Evolutionary conservation across 192 early-diverging fungal genomes (phyloP), one percentile per base, ranked within the genome.

Genomic region (Podochytrium sp.): DNA sequence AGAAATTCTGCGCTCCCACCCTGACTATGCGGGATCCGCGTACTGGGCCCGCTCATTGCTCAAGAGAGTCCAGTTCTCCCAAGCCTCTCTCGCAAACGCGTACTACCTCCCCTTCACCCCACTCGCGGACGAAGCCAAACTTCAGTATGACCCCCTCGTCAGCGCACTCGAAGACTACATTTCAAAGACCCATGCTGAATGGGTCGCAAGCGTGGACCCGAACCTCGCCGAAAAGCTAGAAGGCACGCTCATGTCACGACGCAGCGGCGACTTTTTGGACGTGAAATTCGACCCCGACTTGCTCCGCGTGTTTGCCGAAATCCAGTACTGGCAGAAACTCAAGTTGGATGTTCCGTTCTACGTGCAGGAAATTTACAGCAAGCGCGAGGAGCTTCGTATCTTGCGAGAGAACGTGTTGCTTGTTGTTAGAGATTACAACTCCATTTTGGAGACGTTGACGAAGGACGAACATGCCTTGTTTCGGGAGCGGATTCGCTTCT

Each of bases 401-500:
- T 59, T 90, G 16, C 71, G 88, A 20, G 88, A 90, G 58, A 89
- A 89, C 62, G 85, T 90, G 5, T 63, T 90, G 56, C 76, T 90
- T 4, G 88, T 90, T 2, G 80, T 90, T 5, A 51, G 88, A n/a
- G 88, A 90, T 62, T 89, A 89, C 76, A 90, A 90, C 77, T 81
- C 74, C 57, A 89, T 90, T 62, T 77, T 87, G 65, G 84, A 89
- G 52, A 84, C 80, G 0, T 67, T 90, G 35, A 79, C 83, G 7
- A 73, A 80, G 40, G 84, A 87, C 37, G 88, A 90, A 62, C 79
- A 83, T 55, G 56, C 50, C 20, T 71, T 90, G 34, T 90, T 90
- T 63, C 72, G 73, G n/a, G 88, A 90, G 63, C 78, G 88, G 18
- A 89, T 90, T 49, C 73, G 81, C 6, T 89, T 89, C 60, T 67